Evolutionary conservation across 495 filamentous ascomycete species (phyloP).

Genomic region (Mytilinidion resinicola): DNA sequence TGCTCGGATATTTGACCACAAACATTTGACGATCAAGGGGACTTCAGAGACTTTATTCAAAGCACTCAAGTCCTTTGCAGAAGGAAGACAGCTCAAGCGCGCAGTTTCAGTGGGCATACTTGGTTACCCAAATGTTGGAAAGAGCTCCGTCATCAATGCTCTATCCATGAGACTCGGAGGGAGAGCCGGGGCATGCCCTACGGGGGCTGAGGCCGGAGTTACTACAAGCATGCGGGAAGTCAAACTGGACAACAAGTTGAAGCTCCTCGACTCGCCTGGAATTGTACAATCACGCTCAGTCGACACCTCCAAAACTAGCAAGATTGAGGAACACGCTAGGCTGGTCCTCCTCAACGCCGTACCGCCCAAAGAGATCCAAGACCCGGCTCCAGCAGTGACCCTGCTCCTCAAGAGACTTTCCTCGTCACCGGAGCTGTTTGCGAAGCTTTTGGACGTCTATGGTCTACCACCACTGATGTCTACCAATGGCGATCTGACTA

Average conservation of each 20-base stretch:
- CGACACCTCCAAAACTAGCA: conserved; percentile 48
- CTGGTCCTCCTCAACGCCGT: conserved; percentile 85
- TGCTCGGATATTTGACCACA: conserved; percentile 87
- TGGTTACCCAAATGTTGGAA: conserved; percentile 95
- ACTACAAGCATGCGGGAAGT: conserved; percentile 83
- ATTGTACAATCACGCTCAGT: conserved; percentile 77
- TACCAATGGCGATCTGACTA: conserved; percentile 64
- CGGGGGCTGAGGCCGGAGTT: conserved; percentile 87
- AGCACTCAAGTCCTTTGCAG: conserved; percentile 85
- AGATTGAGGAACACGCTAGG: conserved; percentile 72
- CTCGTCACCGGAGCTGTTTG: conserved; percentile 59
- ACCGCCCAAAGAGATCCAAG: conserved; percentile 87
- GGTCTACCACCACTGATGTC: conserved; percentile 69
- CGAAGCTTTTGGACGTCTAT: conserved; percentile 76
- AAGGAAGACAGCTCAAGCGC: conserved; percentile 75
- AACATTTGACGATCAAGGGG: conserved; percentile 75
- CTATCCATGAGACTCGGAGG: conserved; percentile 75
- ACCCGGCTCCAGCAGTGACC: conserved; percentile 78
- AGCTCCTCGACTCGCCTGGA: conserved; percentile 89
- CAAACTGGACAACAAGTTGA: conserved; percentile 92
- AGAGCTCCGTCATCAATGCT: conserved; percentile 94
- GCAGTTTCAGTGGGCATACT: conserved; percentile 89
- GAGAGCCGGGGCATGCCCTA: conserved; percentile 65
- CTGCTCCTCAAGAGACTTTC: conserved; percentile 75
- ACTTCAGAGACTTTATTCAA: conserved; percentile 85